Evolutionary conservation across 2,329 filamentous ascomycete species (phyloP), one percentile per base, ranked within the genome.

Genomic region (Aaosphaeria pasadenensis): DNA sequence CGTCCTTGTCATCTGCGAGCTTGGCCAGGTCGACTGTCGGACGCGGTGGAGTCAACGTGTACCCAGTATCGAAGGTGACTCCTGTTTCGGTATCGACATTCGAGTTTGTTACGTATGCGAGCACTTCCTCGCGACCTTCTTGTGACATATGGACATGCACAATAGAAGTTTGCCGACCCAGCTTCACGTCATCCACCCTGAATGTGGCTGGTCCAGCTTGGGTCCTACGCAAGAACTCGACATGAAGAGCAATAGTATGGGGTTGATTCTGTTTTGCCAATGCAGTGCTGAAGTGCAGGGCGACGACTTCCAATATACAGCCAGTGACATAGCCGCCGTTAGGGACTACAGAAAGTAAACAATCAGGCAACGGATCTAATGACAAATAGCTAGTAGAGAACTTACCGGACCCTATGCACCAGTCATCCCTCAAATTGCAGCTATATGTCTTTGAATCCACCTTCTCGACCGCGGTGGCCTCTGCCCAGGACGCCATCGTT

Each of bases 311-410:
- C 52, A 86, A 76, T 52, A 89, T 77, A 43, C 80, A 75, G 0
- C 83, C 77, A 7, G 85, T 84, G 11, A 87, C 81, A 58, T 85
- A 87, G 49, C 86, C 86, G 45, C 86, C 86, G 65, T 89, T 84
- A 5, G 86, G 85, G 9, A 89, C 86, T 85, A 59, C 30, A 43
- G 30, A 33, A 41, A 11, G 13, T 4, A 9, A 36, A 24, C 39
- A 41, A 28, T 11, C 11, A 41, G 39, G 3, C 33, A 36, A 24
- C 3, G 33, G 4, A 36, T 9, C 33, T 36, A 9, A 4, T 36
- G 33, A 11, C 33, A 24, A 41, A n/a, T 24, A 42, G 35, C 29
- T 33, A 11, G 29, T 29, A 3, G 17, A 24, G 17, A 24, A 47
- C 58, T 45, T 74, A 82, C 83, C 84, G 54, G 76, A 79, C 47